Percentiles rank a stretch among this genome's conserved stretches.
Evolutionary conservation across 2,329 filamentous ascomycete species (phyloP).

Genomic region (Mycosphaerella arachidis): DNA sequence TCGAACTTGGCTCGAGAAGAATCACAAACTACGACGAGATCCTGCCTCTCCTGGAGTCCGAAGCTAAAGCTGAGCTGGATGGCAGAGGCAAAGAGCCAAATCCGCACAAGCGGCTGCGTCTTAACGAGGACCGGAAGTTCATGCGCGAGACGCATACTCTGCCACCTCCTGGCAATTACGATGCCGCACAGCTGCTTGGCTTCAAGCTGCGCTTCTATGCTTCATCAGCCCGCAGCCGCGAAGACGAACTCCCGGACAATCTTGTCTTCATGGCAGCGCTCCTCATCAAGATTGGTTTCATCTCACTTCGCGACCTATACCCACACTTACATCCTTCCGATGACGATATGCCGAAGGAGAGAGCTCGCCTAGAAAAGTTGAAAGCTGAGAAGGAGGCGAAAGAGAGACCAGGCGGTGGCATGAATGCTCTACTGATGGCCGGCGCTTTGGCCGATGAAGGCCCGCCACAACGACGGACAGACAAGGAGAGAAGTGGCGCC

Average conservation of each 20-base stretch:
- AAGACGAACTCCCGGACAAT: slow-evolving; percentile 82
- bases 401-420: slow-evolving; percentile 62
- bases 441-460: slow-evolving; percentile 84
- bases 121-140: slow-evolving; percentile 64
- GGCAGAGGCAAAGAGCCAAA: slow-evolving; percentile 38
- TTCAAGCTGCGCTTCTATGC: slow-evolving; percentile 97
- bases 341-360: slow-evolving; percentile 72
- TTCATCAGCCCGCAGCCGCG: slow-evolving; percentile 67
- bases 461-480: slow-evolving; percentile 43
- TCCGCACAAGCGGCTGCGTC: slow-evolving; percentile 41
- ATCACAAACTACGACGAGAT: slow-evolving; percentile 55
- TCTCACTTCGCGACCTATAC: slow-evolving; percentile 86
- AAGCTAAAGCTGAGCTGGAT: slow-evolving; percentile 30
- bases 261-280: slow-evolving; percentile 87
- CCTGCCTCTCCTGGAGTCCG: slow-evolving; percentile 26
- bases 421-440: slow-evolving; percentile 82
- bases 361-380: slow-evolving; percentile 66
- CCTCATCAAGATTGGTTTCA: slow-evolving; percentile 94
- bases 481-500: slow-evolving; percentile 44
- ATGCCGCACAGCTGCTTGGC: slow-evolving; percentile 88
- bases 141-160: slow-evolving; percentile 74
- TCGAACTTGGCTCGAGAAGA: slow-evolving; percentile 74
- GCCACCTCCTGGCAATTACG: slow-evolving; percentile 79
- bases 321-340: slow-evolving; percentile 86
- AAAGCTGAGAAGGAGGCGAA: slow-evolving; percentile 72